Conservation (phyloP, 306 rosid species). For the Canavalia gladiata region DNA sequence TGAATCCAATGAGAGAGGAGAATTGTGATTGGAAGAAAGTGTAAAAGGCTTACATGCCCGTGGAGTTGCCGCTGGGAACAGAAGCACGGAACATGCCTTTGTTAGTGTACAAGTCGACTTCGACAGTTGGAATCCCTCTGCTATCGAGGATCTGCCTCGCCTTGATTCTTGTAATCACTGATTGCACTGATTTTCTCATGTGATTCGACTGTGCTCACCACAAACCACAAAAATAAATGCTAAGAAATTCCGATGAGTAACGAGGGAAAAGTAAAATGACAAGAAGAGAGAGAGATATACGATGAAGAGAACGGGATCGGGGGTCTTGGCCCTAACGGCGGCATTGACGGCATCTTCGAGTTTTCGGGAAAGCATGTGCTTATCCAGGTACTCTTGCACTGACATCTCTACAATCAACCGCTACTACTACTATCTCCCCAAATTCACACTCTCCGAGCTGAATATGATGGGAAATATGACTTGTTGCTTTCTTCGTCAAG, state of each 20-base stretch:
- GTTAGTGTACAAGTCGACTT: constrained; percentile 86
- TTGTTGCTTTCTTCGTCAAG: constrained; percentile 13
- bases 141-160: constrained; percentile 98
- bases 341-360: constrained; percentile 99
- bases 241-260: constrained; percentile 6
- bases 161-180: constrained; percentile 77
- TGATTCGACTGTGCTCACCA: constrained; percentile 70
- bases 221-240: neutral
- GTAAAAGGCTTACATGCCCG: constrained; percentile 68
- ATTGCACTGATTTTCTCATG: constrained; percentile 77
- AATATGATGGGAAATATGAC: neutral
- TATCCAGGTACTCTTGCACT: constrained; percentile 88
- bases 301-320: constrained; percentile 96
- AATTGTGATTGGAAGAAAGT: neutral
- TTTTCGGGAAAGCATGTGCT: constrained; percentile 85
- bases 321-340: constrained; percentile 89
- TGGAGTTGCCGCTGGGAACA: constrained; percentile 79
- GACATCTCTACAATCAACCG: constrained; percentile 64
- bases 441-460: constrained; percentile 18
- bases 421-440: neutral
- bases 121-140: constrained; percentile 96
- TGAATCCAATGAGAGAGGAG: neutral
- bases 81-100: constrained; percentile 89
- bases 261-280: neutral
- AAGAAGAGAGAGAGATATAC: constrained; percentile 51